A percentile compares a stretch with the other conserved stretches of the same genome.
phyloP scores from a whole-genome alignment of 2,329 filamentous ascomycete genomes.

The Didymella glomerata region DNA sequence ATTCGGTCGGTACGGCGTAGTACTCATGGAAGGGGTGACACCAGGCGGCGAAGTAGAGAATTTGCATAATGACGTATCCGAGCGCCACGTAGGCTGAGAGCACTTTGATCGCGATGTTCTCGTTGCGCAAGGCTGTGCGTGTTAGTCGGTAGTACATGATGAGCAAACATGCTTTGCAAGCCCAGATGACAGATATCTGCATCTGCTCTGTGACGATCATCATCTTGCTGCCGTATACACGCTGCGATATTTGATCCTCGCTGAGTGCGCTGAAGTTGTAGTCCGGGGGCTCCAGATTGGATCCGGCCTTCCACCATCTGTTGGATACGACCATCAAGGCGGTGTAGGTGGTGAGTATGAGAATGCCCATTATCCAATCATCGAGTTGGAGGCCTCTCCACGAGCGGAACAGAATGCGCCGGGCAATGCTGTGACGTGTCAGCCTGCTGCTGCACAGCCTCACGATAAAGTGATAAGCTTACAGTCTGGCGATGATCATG shows the following conservation, averaged over 20 bases:
- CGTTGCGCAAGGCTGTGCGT: conserved; percentile 37
- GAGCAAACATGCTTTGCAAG: conserved; percentile 63
- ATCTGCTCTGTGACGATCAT: conserved; percentile 63
- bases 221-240: conserved; percentile 55
- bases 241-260: conserved; percentile 45
- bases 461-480: conserved; percentile 4
- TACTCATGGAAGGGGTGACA: conserved; percentile 63
- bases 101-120: conserved; percentile 52
- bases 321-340: conserved; percentile 60
- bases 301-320: conserved; percentile 51
- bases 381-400: conserved; percentile 62
- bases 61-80: conserved; percentile 59
- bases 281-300: conserved; percentile 56
- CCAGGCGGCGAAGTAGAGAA: conserved; percentile 63
- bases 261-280: conserved; percentile 56
- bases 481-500: conserved; percentile 56
- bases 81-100: conserved; percentile 57
- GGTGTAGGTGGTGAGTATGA: conserved; percentile 60
- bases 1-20: conserved; percentile 59
- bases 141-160: conserved; percentile 63
- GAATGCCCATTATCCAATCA: conserved; percentile 64
- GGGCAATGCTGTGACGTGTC: conserved; percentile 50
- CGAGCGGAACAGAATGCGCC: conserved; percentile 57
- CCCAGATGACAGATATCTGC: conserved; percentile 61
- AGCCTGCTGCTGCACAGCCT: conserved; percentile 11